Evolutionary conservation across 2,329 filamentous ascomycete genomes (phyloP).

Genomic region (Huntiella moniliformis): DNA sequence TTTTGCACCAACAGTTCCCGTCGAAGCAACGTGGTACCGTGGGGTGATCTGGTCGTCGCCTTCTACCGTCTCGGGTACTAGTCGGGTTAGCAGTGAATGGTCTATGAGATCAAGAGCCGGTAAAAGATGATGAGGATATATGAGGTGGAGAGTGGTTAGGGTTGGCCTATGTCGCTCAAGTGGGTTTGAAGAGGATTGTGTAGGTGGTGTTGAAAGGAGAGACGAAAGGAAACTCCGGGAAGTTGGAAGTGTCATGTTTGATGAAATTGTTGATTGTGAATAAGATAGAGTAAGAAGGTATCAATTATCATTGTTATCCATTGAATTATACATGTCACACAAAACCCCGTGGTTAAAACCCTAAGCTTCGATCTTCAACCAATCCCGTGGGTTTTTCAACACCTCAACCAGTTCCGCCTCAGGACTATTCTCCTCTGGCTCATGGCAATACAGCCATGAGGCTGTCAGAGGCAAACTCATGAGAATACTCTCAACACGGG

Average conservation of each 20-base stretch:
- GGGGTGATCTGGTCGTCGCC: too few relatives aligned
- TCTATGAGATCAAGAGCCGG: conserved; percentile 80
- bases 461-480: conserved; percentile 93
- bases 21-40: too few relatives aligned
- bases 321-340: not conserved
- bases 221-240: conserved; percentile 3
- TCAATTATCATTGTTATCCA: not conserved
- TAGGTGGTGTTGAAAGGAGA: conserved; percentile 1
- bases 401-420: conserved; percentile 70
- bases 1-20: too few relatives aligned
- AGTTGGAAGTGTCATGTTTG: conserved; percentile 10
- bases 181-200: not conserved
- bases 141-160: conserved; percentile 63
- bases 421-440: conserved; percentile 51
- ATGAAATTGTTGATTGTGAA: conserved; percentile 17
- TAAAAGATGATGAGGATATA: conserved; percentile 66
- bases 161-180: conserved; percentile 9
- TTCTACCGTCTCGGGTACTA: not conserved
- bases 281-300: not conserved
- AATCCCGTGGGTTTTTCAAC: conserved; percentile 44
- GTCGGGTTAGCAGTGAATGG: conserved; percentile 41
- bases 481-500: conserved; percentile 85
- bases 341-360: not conserved
- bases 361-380: conserved; percentile 28
- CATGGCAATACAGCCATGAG: conserved; percentile 90